A percentile compares a stretch with the other conserved stretches of the same genome.
Conservation (phyloP, 1,284 basidiomycete species). For the Pyrrhoderma noxium region DNA sequence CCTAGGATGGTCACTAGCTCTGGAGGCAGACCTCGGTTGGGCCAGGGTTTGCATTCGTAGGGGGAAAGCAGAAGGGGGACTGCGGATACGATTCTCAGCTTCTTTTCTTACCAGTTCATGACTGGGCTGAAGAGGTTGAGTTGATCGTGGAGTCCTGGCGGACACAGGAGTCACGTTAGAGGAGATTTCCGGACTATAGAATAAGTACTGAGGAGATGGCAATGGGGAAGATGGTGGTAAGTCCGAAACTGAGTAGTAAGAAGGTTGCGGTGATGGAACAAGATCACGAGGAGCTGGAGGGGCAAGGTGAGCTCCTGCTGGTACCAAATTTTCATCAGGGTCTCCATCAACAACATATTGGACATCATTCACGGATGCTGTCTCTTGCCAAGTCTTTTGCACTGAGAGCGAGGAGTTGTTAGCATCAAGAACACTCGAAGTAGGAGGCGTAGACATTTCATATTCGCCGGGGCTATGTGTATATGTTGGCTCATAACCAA, state of each 20-base stretch:
- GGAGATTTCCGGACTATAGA: slow-evolving; percentile 28
- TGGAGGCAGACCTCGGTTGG: slow-evolving; percentile 1
- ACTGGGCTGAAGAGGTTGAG: slow-evolving; percentile 20
- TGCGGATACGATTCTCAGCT: slow-evolving; percentile 50
- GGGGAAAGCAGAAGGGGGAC: slow-evolving; percentile 20
- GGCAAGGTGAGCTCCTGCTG: slow-evolving; percentile 12
- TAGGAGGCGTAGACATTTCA: slow-evolving; percentile 23
- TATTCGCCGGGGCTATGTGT: slow-evolving; percentile 29
- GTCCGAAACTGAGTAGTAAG: slow-evolving; percentile 69
- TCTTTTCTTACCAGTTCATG: slow-evolving; percentile 23
- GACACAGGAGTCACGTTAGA: slow-evolving; percentile 22
- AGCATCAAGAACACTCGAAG: slow-evolving; percentile 17
- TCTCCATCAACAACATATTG: slow-evolving; percentile 16
- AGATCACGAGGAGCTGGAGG: slow-evolving; percentile 19
- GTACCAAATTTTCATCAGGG: slow-evolving; percentile 5
- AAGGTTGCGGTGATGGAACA: slow-evolving; percentile 28
- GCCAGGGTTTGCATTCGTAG: slow-evolving; percentile 11
- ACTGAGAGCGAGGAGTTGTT: slow-evolving; percentile 2
- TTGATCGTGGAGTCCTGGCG: slow-evolving; percentile 22
- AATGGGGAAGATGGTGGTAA: slow-evolving; percentile 55
- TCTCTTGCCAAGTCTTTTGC: slow-evolving; percentile 2
- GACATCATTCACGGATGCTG: neutral
- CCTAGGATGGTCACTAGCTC: slow-evolving; percentile 7
- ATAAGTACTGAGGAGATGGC: slow-evolving; percentile 43
- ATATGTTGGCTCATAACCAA: slow-evolving; percentile 39